A percentile compares a stretch with the other conserved stretches of the same genome.
These are phyloP conservation scores for Sclerotinia borealis DNA, from an alignment of 2,329 filamentous ascomycete species.

Conservation along the genomic window DNA sequence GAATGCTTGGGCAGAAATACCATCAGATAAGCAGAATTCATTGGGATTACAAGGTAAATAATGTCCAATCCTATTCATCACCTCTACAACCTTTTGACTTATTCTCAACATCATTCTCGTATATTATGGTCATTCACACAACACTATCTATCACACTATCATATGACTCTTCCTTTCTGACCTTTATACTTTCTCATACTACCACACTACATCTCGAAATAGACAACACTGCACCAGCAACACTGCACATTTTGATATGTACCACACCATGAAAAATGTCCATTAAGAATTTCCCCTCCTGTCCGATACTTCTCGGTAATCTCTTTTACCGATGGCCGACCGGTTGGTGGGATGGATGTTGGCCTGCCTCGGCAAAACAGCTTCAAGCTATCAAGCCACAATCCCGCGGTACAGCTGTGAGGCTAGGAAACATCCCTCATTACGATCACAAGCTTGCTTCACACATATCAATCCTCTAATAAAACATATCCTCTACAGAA, in stretches of 20 bases:
- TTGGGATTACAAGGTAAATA: background rate
- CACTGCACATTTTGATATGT: background rate
- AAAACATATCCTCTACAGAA: background rate
- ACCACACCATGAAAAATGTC: background rate
- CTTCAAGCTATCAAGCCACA: background rate
- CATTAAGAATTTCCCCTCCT: background rate
- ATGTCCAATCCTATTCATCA: background rate
- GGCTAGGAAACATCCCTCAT: background rate
- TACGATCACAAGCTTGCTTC: conserved; percentile 6
- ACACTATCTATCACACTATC: too few relatives aligned
- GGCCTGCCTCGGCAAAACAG: conserved; percentile 10
- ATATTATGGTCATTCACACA: background rate
- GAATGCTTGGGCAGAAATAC: background rate
- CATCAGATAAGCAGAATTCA: background rate
- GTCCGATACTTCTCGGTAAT: conserved; percentile 1
- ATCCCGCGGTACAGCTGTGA: background rate
- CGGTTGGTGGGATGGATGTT: background rate
- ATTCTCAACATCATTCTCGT: background rate
- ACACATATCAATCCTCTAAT: background rate
- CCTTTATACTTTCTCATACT: background rate
- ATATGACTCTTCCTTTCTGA: background rate
- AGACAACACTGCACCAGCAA: background rate
- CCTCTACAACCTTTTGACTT: too few relatives aligned
- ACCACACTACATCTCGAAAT: background rate
- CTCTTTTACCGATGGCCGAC: background rate